Conservation (phyloP, 768 basidiomycete genomes). For the Tulasnella sp. region DNA sequence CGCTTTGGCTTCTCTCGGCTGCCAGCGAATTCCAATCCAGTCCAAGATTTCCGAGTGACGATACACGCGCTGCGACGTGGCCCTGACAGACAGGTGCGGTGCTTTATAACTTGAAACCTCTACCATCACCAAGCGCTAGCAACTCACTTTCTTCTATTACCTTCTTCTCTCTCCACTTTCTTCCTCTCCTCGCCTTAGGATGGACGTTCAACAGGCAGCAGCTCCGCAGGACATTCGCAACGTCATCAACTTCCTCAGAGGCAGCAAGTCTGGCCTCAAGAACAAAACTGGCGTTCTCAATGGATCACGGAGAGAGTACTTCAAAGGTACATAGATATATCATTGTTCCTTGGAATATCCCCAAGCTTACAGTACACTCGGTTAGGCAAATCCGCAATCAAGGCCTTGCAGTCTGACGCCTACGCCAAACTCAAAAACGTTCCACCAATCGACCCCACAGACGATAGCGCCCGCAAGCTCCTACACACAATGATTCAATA, state of each 20-base stretch:
- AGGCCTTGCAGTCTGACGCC: conserved; percentile 85
- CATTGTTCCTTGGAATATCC: background rate
- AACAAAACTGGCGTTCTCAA: conserved; percentile 80
- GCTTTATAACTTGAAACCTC: background rate
- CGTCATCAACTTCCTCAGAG: conserved; percentile 78
- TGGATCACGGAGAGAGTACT: conserved; percentile 93
- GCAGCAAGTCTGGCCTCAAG: conserved; percentile 79
- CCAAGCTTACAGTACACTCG: background rate
- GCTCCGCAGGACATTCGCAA: conserved; percentile 72
- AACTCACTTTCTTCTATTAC: too few species aligned
- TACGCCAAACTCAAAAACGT: conserved; percentile 79
- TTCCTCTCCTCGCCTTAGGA: conserved; percentile 3
- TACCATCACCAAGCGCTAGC: background rate
- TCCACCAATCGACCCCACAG: conserved; percentile 51
- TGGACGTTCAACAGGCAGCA: conserved; percentile 59
- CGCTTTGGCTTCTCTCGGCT: background rate
- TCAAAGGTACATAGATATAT: conserved; percentile 81
- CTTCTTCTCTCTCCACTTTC: background rate
- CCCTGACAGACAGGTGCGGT: background rate
- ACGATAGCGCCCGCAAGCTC: conserved; percentile 59
- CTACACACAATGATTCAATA: conserved; percentile 63
- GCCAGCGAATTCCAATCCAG: background rate
- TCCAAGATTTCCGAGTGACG: too few species aligned
- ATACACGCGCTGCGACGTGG: conserved; percentile 11
- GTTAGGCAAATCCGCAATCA: conserved; percentile 83